Evolutionary conservation across 2,329 filamentous ascomycete genomes (phyloP).

Genomic region (Curvularia sp.): DNA sequence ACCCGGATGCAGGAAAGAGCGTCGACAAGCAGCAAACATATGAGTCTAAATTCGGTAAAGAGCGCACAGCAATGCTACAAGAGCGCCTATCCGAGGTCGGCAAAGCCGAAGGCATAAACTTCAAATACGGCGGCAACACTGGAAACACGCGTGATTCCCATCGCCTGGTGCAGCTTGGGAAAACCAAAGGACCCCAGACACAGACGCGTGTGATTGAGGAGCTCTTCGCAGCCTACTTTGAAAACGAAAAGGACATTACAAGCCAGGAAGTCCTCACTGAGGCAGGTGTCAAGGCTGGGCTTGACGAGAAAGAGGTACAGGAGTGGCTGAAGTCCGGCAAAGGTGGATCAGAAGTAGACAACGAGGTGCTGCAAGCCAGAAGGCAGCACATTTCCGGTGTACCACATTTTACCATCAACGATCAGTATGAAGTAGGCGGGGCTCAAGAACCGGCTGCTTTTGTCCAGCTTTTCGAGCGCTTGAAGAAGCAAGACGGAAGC

Average conservation of each 20-base stretch:
- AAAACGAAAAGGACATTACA: slow-evolving; percentile 58
- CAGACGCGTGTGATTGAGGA: slow-evolving; percentile 54
- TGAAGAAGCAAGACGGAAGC: slow-evolving; percentile 57
- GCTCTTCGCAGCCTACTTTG: slow-evolving; percentile 55
- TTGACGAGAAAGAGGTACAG: slow-evolving; percentile 53
- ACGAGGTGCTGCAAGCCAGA: slow-evolving; percentile 55
- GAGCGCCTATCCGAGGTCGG: slow-evolving; percentile 66
- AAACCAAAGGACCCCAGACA: slow-evolving; percentile 60
- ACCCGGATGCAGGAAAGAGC: slow-evolving; percentile 67
- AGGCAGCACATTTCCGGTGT: slow-evolving; percentile 69
- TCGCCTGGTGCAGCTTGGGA: slow-evolving; percentile 72
- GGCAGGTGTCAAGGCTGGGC: slow-evolving; percentile 54
- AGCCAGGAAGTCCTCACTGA: slow-evolving; percentile 50
- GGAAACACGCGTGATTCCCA: slow-evolving; percentile 84
- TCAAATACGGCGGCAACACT: slow-evolving; percentile 72
- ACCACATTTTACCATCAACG: slow-evolving; percentile 78
- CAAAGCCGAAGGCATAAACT: slow-evolving; percentile 72
- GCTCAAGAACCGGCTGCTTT: slow-evolving; percentile 75
- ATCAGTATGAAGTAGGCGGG: slow-evolving; percentile 70
- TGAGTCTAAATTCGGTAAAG: slow-evolving; percentile 68
- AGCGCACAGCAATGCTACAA: slow-evolving; percentile 65
- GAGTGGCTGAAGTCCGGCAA: slow-evolving; percentile 55
- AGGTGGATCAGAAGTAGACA: slow-evolving; percentile 56
- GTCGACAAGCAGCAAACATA: slow-evolving; percentile 66
- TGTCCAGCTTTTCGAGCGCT: slow-evolving; percentile 68